phyloP scores from a whole-genome alignment of 257 asterid species.

The Lycium barbarum region DNA sequence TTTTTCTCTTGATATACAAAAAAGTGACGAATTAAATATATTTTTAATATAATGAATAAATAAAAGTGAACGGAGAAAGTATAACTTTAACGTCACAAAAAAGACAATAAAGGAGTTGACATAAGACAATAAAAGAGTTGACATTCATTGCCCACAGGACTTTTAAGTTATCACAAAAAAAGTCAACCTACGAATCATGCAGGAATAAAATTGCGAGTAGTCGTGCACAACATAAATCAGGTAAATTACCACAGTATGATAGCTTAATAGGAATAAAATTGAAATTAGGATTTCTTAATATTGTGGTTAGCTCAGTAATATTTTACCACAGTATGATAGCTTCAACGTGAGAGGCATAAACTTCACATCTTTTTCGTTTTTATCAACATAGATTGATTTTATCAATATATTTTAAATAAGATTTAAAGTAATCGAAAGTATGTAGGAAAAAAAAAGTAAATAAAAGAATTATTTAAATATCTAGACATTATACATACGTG shows the following conservation, averaged over 20 bases:
- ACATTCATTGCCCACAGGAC: neutral
- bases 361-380: too few species aligned
- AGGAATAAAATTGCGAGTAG: constrained; percentile 2
- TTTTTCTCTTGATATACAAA: too few species aligned
- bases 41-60: too few species aligned
- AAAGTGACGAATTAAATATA: too few species aligned
- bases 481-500: neutral
- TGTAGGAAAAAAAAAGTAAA: too few species aligned
- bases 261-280: too few species aligned
- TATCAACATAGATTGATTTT: neutral
- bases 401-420: too few species aligned
- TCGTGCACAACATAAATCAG: constrained; percentile 6
- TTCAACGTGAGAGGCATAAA: neutral
- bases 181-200: neutral
- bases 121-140: too few species aligned
- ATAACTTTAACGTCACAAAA: neutral
- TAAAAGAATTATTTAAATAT: too few species aligned
- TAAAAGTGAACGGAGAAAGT: too few species aligned
- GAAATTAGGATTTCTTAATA: neutral
- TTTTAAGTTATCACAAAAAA: neutral
- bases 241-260: too few species aligned
- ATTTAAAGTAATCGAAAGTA: too few species aligned
- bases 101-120: neutral
- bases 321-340: neutral
- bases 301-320: neutral